A percentile compares a stretch with the other conserved stretches of the same genome.
Conservation (phyloP, 2,329 filamentous ascomycete genomes). For the Exserohilum turcica region DNA sequence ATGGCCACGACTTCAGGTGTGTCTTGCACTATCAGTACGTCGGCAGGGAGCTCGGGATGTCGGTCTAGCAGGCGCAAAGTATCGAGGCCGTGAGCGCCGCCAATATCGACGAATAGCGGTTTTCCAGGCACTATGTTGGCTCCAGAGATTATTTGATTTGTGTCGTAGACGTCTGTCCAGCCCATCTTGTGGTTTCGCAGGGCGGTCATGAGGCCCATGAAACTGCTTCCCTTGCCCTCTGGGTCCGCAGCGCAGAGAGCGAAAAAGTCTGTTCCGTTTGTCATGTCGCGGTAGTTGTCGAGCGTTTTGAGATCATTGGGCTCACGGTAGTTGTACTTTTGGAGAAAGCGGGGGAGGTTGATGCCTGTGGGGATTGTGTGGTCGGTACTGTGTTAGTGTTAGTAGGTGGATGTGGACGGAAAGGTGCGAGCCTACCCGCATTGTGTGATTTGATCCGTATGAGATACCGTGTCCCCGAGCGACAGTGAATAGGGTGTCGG, state of each 20-base stretch:
- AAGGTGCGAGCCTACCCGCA: not conserved
- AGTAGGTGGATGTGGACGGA: not conserved
- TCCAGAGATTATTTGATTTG: not conserved
- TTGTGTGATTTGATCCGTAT: constrained; percentile 8
- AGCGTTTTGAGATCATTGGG: not conserved
- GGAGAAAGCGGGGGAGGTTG: constrained; percentile 5
- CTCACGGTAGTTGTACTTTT: constrained; percentile 8
- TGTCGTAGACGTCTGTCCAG: constrained; percentile 11
- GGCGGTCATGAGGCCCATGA: constrained; percentile 1
- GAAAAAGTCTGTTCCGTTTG: constrained; percentile 3
- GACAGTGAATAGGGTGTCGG: constrained; percentile 11
- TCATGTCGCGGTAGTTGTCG: constrained; percentile 13
- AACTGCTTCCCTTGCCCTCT: constrained; percentile 10
- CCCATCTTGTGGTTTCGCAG: constrained; percentile 7
- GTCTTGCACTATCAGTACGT: constrained; percentile 5
- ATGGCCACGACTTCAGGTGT: constrained; percentile 4
- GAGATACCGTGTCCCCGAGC: constrained; percentile 3
- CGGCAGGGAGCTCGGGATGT: not conserved
- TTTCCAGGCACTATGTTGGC: not conserved
- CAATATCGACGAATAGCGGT: constrained; percentile 3
- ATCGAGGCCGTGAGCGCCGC: constrained; percentile 3
- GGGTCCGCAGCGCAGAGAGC: constrained; percentile 4
- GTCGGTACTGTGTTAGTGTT: not conserved
- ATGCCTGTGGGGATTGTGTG: constrained; percentile 1
- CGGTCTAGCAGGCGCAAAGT: constrained; percentile 1